These are phyloP conservation scores for Eucommia ulmoides DNA, from an alignment of 257 asterid species.

Conservation along the genomic window DNA sequence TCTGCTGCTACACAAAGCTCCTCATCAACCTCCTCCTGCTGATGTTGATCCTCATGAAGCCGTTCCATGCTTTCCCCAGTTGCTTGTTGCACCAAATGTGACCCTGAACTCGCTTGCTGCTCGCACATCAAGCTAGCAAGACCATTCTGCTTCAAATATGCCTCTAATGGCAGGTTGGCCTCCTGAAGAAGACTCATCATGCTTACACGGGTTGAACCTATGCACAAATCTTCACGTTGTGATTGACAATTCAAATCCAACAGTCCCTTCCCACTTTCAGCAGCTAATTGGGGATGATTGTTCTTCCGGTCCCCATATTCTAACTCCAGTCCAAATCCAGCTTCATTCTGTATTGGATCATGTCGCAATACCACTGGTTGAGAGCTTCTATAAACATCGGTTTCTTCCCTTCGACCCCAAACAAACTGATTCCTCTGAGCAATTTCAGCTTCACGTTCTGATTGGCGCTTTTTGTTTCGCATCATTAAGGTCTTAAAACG, in stretches of 20 bases:
- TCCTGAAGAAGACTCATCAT: constrained; percentile 77
- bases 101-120: constrained; percentile 35
- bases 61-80: constrained; percentile 22
- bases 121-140: constrained; percentile 63
- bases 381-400: constrained; percentile 44
- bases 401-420: constrained; percentile 48
- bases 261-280: constrained; percentile 30
- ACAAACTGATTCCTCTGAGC: constrained; percentile 46
- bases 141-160: constrained; percentile 73
- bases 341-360: constrained; percentile 19
- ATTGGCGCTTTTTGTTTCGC: constrained; percentile 94
- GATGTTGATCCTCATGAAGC: constrained; percentile 30
- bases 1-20: constrained; percentile 21
- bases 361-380: constrained; percentile 16
- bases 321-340: constrained; percentile 27
- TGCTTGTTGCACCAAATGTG: constrained; percentile 15
- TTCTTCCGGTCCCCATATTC: constrained; percentile 22
- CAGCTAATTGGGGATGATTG: constrained; percentile 27
- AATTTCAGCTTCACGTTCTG: constrained; percentile 83
- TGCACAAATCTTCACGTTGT: constrained; percentile 22
- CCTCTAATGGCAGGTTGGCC: constrained; percentile 78
- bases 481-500: constrained; percentile 94
- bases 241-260: constrained; percentile 70
- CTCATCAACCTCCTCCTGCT: constrained; percentile 29
- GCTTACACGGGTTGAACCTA: constrained; percentile 33